Base-by-base conservation (phyloP, 768 basidiomycete species). In the Boletus edulis region DNA sequence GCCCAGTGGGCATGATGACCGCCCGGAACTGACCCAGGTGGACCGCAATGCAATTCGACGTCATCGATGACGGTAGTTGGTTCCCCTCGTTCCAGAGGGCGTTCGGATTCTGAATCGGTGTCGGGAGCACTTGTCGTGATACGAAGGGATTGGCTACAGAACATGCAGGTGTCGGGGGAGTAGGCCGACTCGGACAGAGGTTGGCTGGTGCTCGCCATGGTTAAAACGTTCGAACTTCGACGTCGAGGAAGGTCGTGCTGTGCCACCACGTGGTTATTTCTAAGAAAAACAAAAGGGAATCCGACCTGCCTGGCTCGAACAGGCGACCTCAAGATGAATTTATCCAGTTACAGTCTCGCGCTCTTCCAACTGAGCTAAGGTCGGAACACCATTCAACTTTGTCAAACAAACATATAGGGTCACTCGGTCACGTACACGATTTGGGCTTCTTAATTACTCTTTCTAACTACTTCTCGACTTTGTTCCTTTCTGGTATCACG, bases 281-380 rank as follows among this genome's bases (percentile, higher is more conserved):
- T 24, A 22, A 24, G 22, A 24, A 24, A 24, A 24, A 24, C 22
- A 24, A 24, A 24, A 24, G 22, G 22, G 7, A 10, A 57, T 72
- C 72, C 70, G 70, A 72, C 68, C 71, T 72, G 70, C 70, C 72
- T 72, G 70, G 70, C 57, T 75, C 72, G 72, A 74, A 76, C 75
- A 75, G 71, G 72, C 71, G 74, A 70, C 75, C 72, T 75, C 72
- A 73, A 73, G 74, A 75, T 74, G 60, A 58, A 48, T 7, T 54
- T 59, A 62, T 34, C 69, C 65, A 64, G 5, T 74, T 75, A 75
- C 72, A 74, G 76, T 76, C 76, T 73, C 67, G 75, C 74, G 75
- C 75, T 76, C 75, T 76, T 77, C 76, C 76, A 76, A 74, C 76
- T 77, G 76, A 76, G 65, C 34, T 35, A 35, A 35, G 34, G 34